Base-by-base conservation (phyloP, 176 grass and related monocot genomes). In the Aechmea fasciata region DNA sequence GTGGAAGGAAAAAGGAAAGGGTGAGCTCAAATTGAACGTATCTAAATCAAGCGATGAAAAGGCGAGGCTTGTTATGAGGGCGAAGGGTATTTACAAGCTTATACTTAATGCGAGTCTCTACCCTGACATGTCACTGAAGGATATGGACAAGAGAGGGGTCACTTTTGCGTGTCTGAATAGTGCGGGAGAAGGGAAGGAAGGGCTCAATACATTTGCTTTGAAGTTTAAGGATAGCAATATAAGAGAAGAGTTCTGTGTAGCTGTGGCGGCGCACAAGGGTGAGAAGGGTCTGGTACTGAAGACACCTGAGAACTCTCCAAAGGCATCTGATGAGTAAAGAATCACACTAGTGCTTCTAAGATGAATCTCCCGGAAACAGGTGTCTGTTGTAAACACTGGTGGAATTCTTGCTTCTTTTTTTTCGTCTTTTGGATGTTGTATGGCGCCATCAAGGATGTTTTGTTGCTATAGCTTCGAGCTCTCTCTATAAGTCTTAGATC, bases 1-100 rank as follows among this genome's bases (percentile, higher is more conserved):
- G 48, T 99, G 95, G 95, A 99, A 99, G 65, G 95, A 99, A 81
- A 90, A 90, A 85, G 95, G 95, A 68, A 93, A 90, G 63, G 95
- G 95, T 5, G 95, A 99, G 74, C 72, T 99, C 51, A 99, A 88
- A 73, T 48, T 99, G 71, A 99, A 99, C 48, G 49, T 90, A 67
- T 81, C 84, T 17, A 71, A 84, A 48, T 74, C 84, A 62, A 76
- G 79, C 24, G 75, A 25, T 19, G 87, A 90, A 73, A 93, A 88
- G 10, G 78, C 79, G 24, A 84, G 95, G 75, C 85, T 99, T 11
- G 68, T 99, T 66, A 99, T 99, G 95, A 84, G 95, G 54, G 67
- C 90, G 22, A 99, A 90, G 78, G 94, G 94, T 19, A 99, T 90
- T 67, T 99, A 90, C 23, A 80, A 87, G 2, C 82, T 99, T 47